Evolutionary conservation across 148 eudicot species (phyloP), one percentile per base, ranked within the genome.

Genomic region (Cornus controversa): DNA sequence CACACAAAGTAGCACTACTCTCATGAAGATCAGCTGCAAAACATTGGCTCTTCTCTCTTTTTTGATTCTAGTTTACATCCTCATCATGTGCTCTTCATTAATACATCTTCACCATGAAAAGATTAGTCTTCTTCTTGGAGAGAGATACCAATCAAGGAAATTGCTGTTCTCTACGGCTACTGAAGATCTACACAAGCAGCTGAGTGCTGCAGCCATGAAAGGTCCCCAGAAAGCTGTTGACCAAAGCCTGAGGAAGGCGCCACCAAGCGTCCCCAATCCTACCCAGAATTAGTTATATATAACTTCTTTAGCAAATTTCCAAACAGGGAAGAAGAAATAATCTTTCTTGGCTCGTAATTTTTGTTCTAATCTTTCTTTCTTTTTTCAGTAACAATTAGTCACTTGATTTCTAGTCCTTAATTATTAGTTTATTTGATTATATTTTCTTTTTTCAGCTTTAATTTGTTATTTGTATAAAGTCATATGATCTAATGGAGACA

Each of bases 201-300:
- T 5, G 24, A 74, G 25, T 40, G 65, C 58, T 40, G 65, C 58
- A 57, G 77, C 20, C 45, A 31, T 2, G 10, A 78, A 75, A 72
- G 76, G 87, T 75, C 71, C 89, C 83, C 78, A 83, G 87, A 79
- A 85, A 83, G 86, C 83, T 85, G 79, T 87, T 89, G 87, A 84
- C 69, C 77, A 82, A 31, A 85, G 83, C 75, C 67, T 85, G 80
- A 80, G 83, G 77, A 64, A 3, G 18, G 77, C 72, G 24, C 92
- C 92, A 0, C 78, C 54, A 5, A 81, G 76, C 47, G 74, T 62
- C 20, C 42, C 79, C 1, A 89, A 89, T 72, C 92, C 92, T 29
- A 76, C 60, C 13, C 89, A 87, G 34, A 89, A 89, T 77, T 69
- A 86, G 86, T 68, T n/a, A 29, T 23, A 60, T 10, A 29, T 9